Base-by-base conservation (phyloP, 768 basidiomycete genomes). In the Xerocomellus chrysenteron region DNA sequence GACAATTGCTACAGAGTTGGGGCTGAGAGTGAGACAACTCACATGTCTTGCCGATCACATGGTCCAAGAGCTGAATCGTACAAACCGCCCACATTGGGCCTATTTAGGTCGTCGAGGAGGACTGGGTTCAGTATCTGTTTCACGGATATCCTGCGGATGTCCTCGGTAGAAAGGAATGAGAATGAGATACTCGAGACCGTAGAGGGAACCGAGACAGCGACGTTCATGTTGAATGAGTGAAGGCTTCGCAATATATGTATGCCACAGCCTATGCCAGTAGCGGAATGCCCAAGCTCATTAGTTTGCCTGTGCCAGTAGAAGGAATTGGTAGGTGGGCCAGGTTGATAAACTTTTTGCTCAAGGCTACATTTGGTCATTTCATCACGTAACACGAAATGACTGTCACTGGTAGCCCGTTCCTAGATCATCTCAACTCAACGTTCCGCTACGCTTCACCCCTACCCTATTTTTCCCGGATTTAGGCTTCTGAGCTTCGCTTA, bases 41-140 rank as follows among this genome's bases (percentile, higher is more conserved):
- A 98, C 96, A 99, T 87, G 71, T 98, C 97, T 53, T 89, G 84
- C 55, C 82, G 84, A 63, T 89, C 87, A 68, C 85, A 87, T 41
- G 97, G 97, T 2, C 97, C 97, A 40, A 98, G 84, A 26, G 92
- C 88, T 41, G 94, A 91, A 75, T 99, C 97, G 66, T 99, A 99
- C 44, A 99, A 78, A 55, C 94, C 96, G 26, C 93, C 94, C 54
- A 82, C 77, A 65, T 92, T 98, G 3, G 97, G 97, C 63, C 90
- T 78, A 71, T 95, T 94, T 37, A 98, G 76, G 71, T 96, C 93
- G 76, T 99, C 94, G 61, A 98, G 82, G 41, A 99, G 83, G 56
- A 90, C 80, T 3, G 94, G 90, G 71, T 98, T 98, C 51, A 93
- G 82, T 60, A 98, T 89, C 76, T 97, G 93, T 76, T 97, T 95